Evolutionary conservation across 495 filamentous ascomycete genomes (phyloP), one percentile per base, ranked within the genome.

Genomic region (Aspergillus ellipticus): DNA sequence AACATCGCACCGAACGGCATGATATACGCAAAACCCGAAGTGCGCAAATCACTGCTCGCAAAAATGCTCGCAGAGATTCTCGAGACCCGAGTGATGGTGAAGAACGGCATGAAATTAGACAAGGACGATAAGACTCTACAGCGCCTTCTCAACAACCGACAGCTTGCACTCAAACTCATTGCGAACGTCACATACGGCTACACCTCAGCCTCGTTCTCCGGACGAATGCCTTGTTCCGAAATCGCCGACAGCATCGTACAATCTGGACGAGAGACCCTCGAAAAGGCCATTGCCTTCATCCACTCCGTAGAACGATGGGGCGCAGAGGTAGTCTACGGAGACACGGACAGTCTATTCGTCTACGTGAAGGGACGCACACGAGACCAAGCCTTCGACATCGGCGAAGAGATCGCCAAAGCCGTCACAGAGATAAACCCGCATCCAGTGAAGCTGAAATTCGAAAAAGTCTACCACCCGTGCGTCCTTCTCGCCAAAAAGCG

Each of bases 141-240:
- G 65, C 84, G 88, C 47, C 83, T 97, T 13, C 80, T 97, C 8
- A 94, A 97, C 77, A 96, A 96, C 68, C 77, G 95, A 64, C 94
- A 98, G 60, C 74, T 98, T 0, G 94, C 94, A 1, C 81, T 98
- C n/a, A 98, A 98, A 66, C 80, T 98, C 13, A 91, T 97, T 42
- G 95, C 94, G 6, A 98, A 98, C 60, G 94, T 98, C 55, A 98
- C 95, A 0, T 98, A 98, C 60, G 94, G 94, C 37, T 98, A 98
- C 69, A 93, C 95, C 0, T 96, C 93, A 11, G 94, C 94, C 2
- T 90, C 89, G 4, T 97, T 95, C 70, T 96, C 92, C 0, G 94
- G 94, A 1, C 81, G 94, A 35, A 97, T 97, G 95, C 94, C 94
- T 3, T 98, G 94, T 68, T 87, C 91, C 13, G 94, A 98, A 71